These are phyloP conservation scores for Vigna mungo DNA, from an alignment of 306 rosid species.

Conservation along the genomic window DNA sequence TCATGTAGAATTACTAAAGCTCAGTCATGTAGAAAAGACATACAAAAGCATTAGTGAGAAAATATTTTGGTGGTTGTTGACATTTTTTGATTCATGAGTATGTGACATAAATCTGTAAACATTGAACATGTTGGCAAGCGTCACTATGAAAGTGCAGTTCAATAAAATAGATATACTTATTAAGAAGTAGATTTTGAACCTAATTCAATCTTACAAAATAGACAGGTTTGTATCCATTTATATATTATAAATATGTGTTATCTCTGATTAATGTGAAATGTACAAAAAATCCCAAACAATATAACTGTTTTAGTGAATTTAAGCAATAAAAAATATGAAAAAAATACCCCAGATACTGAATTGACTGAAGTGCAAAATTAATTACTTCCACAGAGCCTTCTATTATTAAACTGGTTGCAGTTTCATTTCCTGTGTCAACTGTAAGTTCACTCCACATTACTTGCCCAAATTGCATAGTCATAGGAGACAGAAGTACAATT, in stretches of 20 bases:
- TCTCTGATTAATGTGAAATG: too few species aligned
- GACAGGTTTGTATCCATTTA: too few species aligned
- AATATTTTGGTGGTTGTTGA: neutral
- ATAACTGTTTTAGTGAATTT: constrained; percentile 15
- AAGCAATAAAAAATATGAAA: neutral
- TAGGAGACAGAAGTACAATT: constrained; percentile 67
- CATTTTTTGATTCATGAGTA: neutral
- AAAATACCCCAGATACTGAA: constrained; percentile 80
- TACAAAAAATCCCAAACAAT: neutral
- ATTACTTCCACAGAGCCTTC: constrained; percentile 76
- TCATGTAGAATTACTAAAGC: neutral
- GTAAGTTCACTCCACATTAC: constrained; percentile 62
- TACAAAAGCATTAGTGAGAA: neutral
- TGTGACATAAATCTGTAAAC: neutral
- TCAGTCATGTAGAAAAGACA: neutral
- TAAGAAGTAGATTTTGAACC: too few species aligned
- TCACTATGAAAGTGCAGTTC: neutral
- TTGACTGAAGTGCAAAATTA: constrained; percentile 75
- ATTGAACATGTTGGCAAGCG: neutral
- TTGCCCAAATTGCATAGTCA: constrained; percentile 72
- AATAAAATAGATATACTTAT: neutral
- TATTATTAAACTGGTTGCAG: constrained; percentile 58
- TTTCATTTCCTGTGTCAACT: constrained; percentile 48
- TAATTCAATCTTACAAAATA: too few species aligned
- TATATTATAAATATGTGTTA: too few species aligned